Evolutionary conservation across 2,329 filamentous ascomycete genomes (phyloP).

Genomic region (Neonectria coccinea): DNA sequence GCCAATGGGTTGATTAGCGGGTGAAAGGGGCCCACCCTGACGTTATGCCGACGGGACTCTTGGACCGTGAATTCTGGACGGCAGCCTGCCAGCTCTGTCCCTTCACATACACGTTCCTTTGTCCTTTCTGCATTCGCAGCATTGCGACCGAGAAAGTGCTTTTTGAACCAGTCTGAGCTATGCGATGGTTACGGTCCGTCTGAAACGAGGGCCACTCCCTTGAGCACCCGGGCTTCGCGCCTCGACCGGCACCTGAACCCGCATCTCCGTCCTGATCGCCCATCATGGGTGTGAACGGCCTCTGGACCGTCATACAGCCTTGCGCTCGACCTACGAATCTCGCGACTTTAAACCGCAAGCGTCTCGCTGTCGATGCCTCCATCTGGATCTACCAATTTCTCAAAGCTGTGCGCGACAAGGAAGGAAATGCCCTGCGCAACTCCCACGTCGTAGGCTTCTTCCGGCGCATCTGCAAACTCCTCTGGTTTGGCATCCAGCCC

Average conservation of each 20-base stretch:
- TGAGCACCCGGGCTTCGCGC: slow-evolving; percentile 16
- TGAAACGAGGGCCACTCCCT: slow-evolving; percentile 38
- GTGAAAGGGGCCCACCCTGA: slow-evolving; percentile 37
- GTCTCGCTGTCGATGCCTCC: slow-evolving; percentile 95
- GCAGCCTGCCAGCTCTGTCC: slow-evolving; percentile 10
- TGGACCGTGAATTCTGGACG: slow-evolving; percentile 24
- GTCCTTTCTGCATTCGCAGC: neutral
- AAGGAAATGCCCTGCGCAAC: slow-evolving; percentile 95
- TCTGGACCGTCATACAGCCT: slow-evolving; percentile 96
- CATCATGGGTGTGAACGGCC: slow-evolving; percentile 94
- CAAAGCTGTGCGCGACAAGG: slow-evolving; percentile 98
- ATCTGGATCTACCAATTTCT: slow-evolving; percentile 99
- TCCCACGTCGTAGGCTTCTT: slow-evolving; percentile 98
- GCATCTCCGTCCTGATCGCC: slow-evolving; percentile 21
- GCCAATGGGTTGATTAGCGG: slow-evolving; percentile 33
- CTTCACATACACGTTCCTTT: neutral
- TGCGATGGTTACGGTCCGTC: slow-evolving; percentile 7
- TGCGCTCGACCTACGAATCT: slow-evolving; percentile 96
- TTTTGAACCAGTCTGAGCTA: neutral
- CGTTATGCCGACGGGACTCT: slow-evolving; percentile 33
- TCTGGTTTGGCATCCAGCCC: slow-evolving; percentile 95
- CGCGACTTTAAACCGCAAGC: slow-evolving; percentile 94
- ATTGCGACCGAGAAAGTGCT: neutral
- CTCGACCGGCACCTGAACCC: slow-evolving; percentile 20
- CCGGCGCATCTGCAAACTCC: slow-evolving; percentile 94